phyloP scores from a whole-genome alignment of 2,329 filamentous ascomycete species.

The Pezicula carpinea region DNA sequence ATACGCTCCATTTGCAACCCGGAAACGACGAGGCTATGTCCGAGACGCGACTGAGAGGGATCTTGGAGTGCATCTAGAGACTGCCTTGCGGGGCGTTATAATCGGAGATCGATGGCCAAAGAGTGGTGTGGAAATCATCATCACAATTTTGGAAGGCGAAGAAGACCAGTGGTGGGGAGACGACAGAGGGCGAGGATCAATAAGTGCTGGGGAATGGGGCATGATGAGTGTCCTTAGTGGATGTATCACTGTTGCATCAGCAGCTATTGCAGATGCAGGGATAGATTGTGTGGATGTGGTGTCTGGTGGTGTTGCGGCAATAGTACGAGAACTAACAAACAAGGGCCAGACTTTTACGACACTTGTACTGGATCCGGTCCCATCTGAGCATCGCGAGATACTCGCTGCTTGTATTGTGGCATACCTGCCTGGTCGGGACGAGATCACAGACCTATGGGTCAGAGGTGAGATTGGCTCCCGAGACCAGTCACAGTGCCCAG shows the following conservation, averaged over 20 bases:
- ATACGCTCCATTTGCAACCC: constrained; percentile 90
- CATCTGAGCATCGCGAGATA: constrained; percentile 73
- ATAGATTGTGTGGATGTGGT: constrained; percentile 95
- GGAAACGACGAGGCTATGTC: constrained; percentile 76
- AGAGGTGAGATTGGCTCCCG: constrained; percentile 59
- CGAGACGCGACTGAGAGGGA: constrained; percentile 84
- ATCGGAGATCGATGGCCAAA: constrained; percentile 98
- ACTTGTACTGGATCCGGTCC: constrained; percentile 75
- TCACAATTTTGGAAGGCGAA: constrained; percentile 91
- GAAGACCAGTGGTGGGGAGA: constrained; percentile 69
- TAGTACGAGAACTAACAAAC: constrained; percentile 48
- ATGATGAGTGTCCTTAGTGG: constrained; percentile 88
- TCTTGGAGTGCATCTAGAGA: constrained; percentile 85
- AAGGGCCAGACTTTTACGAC: constrained; percentile 30
- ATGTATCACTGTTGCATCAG: constrained; percentile 89
- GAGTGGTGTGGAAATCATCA: constrained; percentile 89
- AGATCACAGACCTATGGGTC: constrained; percentile 92
- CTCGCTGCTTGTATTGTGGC: constrained; percentile 84
- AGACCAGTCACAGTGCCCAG: constrained; percentile 33
- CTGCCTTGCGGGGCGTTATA: constrained; percentile 80
- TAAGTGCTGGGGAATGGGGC: constrained; percentile 67
- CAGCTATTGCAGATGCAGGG: constrained; percentile 87
- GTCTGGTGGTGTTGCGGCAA: constrained; percentile 80
- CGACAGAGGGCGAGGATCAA: constrained; percentile 41
- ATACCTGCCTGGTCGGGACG: constrained; percentile 80